These are phyloP conservation scores for Candida berthetii DNA, from an alignment of 805 yeast species.

Conservation along the genomic window DNA sequence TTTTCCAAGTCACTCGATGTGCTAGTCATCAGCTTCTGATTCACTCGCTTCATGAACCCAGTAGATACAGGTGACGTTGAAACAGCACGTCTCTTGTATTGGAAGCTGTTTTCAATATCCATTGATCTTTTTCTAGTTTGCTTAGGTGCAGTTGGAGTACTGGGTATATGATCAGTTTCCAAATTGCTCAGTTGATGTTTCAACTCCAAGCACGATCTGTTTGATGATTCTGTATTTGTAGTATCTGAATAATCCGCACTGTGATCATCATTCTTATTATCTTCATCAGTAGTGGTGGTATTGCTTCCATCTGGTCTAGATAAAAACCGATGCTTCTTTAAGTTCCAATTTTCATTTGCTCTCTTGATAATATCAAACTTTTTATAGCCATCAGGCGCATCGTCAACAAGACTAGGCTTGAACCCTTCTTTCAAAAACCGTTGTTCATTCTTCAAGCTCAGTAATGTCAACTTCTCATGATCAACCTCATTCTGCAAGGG, in stretches of 20 bases:
- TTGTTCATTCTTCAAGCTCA: slow-evolving; percentile 18
- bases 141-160: not conserved
- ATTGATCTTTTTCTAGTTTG: slow-evolving; percentile 15
- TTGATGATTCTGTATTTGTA: slow-evolving; percentile 1
- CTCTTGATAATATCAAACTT: slow-evolving; percentile 20
- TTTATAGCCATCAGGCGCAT: slow-evolving; percentile 4
- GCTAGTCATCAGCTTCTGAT: slow-evolving; percentile 13
- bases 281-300: not conserved
- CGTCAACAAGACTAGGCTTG: not conserved
- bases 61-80: slow-evolving; percentile 19
- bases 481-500: slow-evolving; percentile 19
- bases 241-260: not conserved
- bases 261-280: not conserved
- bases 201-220: not conserved
- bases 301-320: not conserved
- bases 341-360: slow-evolving; percentile 23
- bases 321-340: slow-evolving; percentile 8
- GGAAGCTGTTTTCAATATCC: slow-evolving; percentile 8
- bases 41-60: slow-evolving; percentile 11
- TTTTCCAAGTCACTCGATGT: slow-evolving; percentile 19
- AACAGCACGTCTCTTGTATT: slow-evolving; percentile 20
- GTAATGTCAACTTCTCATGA: slow-evolving; percentile 19
- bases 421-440: slow-evolving; percentile 2
- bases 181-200: no score
- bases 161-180: slow-evolving; percentile 1